These are phyloP conservation scores for Fomitopsis schrenkii DNA, from an alignment of 1,284 basidiomycete species.

Conservation along the genomic window DNA sequence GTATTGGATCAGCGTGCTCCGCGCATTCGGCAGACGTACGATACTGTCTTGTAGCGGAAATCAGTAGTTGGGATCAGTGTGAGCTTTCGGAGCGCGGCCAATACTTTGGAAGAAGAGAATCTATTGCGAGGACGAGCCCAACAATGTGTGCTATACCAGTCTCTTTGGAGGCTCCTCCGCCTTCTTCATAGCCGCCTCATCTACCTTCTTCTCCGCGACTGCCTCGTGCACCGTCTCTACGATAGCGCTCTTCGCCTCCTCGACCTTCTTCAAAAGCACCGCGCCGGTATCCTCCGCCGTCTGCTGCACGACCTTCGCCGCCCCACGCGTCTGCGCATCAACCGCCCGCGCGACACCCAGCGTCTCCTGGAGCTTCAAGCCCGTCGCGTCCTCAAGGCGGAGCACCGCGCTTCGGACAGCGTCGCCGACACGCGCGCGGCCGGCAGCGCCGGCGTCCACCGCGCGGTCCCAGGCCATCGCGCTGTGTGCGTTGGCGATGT, in stretches of 20 bases:
- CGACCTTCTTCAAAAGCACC: conserved; percentile 12
- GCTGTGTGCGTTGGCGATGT: conserved; percentile 59
- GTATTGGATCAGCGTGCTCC: too few species aligned
- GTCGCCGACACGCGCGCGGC: conserved; percentile 35
- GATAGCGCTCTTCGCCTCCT: conserved; percentile 12
- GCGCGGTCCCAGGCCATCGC: conserved; percentile 43
- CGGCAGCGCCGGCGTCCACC: conserved; percentile 25
- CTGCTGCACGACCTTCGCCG: conserved; percentile 12
- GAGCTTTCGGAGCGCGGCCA: too few species aligned
- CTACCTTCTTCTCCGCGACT: not conserved
- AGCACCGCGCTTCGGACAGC: conserved; percentile 50
- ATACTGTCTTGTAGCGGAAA: too few species aligned
- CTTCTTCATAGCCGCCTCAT: not conserved
- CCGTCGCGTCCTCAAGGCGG: conserved; percentile 65
- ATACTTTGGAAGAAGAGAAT: too few species aligned
- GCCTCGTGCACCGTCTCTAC: not conserved
- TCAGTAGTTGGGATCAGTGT: too few species aligned
- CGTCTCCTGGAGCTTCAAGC: conserved; percentile 64
- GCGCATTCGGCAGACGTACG: too few species aligned
- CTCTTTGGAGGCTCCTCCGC: not conserved
- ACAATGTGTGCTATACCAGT: not conserved
- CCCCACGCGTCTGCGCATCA: conserved; percentile 8
- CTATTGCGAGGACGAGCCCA: not conserved
- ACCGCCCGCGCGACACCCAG: conserved; percentile 33
- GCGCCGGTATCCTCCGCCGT: conserved; percentile 19